Conservation (phyloP, 306 rosid genomes). For the Malus orientalis region DNA sequence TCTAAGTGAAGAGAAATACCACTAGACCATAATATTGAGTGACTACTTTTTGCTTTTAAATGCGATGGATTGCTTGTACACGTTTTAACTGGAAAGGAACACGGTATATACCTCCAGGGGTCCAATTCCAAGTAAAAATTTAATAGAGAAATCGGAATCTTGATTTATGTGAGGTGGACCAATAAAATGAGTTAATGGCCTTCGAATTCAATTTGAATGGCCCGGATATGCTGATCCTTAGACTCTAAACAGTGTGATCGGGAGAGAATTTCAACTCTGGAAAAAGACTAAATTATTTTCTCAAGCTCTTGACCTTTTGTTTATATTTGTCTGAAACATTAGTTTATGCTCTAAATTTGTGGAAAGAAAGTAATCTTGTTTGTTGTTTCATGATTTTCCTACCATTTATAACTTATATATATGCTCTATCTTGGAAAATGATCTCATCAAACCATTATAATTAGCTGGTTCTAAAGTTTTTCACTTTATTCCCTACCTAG, state of each 20-base stretch:
- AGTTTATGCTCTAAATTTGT: background rate
- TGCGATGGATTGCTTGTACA: background rate
- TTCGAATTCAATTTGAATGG: too few relatives aligned
- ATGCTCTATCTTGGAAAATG: background rate
- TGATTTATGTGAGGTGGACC: too few relatives aligned
- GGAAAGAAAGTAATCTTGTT: background rate
- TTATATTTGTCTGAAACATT: background rate
- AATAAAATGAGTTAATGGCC: too few relatives aligned
- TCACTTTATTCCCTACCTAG: background rate
- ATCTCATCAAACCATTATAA: background rate
- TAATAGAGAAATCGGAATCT: background rate
- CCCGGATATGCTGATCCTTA: accelerated
- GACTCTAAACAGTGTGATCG: too few relatives aligned
- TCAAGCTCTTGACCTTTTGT: background rate
- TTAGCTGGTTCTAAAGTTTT: background rate
- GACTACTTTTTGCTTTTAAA: background rate
- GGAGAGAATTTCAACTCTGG: too few relatives aligned
- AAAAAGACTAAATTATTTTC: too few relatives aligned
- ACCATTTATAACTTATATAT: too few relatives aligned
- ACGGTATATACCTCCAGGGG: background rate
- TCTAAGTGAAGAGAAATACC: too few relatives aligned
- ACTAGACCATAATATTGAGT: too few relatives aligned
- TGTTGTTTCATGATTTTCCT: background rate
- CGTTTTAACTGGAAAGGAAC: background rate
- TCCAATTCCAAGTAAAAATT: background rate